A percentile compares a stretch with the other conserved stretches of the same genome.
Evolutionary conservation across 495 filamentous ascomycete genomes (phyloP).

Genomic region (Penicillium paradoxum): DNA sequence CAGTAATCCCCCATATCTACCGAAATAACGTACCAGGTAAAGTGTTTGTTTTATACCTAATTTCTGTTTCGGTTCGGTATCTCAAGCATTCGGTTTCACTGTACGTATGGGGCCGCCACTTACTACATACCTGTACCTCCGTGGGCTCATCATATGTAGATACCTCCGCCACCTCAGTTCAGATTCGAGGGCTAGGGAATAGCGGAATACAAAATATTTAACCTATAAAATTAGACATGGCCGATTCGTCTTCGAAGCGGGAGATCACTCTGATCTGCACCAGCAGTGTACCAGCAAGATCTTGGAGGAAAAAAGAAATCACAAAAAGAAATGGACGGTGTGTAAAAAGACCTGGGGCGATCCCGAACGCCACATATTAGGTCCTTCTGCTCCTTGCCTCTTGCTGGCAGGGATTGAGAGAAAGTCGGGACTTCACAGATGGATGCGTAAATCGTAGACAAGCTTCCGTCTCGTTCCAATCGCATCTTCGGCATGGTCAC

Average conservation of each 20-base stretch:
- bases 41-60: no score
- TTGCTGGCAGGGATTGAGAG: background rate
- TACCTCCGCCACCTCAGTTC: no score
- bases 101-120: no score
- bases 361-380: background rate
- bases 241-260: background rate
- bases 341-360: background rate
- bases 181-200: background rate
- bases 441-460: background rate
- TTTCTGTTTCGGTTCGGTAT: no score
- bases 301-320: background rate
- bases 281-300: background rate
- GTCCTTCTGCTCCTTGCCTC: background rate
- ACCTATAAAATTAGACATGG: background rate
- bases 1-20: no score
- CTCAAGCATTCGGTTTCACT: no score
- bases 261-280: slow-evolving; percentile 6
- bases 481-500: background rate
- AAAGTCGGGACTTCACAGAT: background rate
- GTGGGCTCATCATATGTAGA: no score
- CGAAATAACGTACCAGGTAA: no score
- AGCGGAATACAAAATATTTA: background rate
- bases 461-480: background rate
- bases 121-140: no score
- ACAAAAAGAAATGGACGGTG: background rate